Evolutionary conservation across 257 asterid species (phyloP).

Genomic region (Ligustrum vulgare): DNA sequence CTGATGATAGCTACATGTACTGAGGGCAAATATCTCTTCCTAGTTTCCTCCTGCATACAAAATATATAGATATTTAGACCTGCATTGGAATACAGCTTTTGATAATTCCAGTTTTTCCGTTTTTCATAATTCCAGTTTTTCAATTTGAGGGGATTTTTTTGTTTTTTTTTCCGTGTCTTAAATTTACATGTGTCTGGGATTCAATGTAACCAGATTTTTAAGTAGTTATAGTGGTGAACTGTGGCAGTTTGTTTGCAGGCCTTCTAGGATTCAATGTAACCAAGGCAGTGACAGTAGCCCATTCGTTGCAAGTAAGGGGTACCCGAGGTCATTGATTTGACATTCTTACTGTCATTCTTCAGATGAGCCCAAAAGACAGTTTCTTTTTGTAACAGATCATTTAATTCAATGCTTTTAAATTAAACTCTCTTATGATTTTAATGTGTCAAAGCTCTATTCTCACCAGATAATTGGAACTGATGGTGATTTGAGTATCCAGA

Average conservation of each 20-base stretch:
- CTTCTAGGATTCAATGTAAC: conserved; percentile 53
- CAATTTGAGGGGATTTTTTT: too few species aligned
- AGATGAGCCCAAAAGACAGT: conserved; percentile 53
- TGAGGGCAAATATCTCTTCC: too few species aligned
- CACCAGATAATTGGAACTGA: conserved; percentile 81
- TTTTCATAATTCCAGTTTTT: too few species aligned
- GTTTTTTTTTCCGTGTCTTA: too few species aligned
- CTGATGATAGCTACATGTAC: too few species aligned
- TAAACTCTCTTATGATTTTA: conserved; percentile 41
- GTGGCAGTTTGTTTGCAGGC: conserved; percentile 65
- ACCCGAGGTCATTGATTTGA: conserved; percentile 90
- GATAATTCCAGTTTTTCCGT: too few species aligned
- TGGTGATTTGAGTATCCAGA: conserved; percentile 85
- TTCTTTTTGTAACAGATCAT: conserved; percentile 70
- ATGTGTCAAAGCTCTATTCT: conserved; percentile 71
- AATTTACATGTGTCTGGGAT: too few species aligned
- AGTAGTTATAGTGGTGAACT: conserved; percentile 75
- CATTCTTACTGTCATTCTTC: conserved; percentile 46
- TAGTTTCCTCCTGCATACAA: too few species aligned
- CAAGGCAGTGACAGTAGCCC: conserved; percentile 48
- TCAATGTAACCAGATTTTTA: too few species aligned
- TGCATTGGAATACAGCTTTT: too few species aligned
- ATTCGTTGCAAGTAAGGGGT: too few species aligned
- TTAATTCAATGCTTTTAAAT: conserved; percentile 71
- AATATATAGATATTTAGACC: too few species aligned